Base-by-base conservation (phyloP, 768 basidiomycete species). In the Lactarius tabidus region DNA sequence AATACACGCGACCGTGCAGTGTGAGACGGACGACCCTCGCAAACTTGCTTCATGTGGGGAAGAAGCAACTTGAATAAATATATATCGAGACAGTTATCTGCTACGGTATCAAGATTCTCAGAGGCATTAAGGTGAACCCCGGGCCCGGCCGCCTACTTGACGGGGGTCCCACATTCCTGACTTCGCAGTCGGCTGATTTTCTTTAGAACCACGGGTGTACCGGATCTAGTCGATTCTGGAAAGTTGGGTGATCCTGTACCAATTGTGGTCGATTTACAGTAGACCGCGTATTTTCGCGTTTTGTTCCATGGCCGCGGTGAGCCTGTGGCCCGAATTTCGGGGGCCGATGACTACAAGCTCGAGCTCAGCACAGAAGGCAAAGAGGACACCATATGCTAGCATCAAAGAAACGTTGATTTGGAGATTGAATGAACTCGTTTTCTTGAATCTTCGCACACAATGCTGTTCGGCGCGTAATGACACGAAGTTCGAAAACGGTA, bases 401-500 rank as follows among this genome's bases (percentile, higher is more conserved):
- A n/a, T n/a, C n/a, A n/a, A n/a, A n/a, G n/a, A n/a, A n/a, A n/a
- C n/a, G n/a, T n/a, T n/a, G n/a, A n/a, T n/a, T n/a, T n/a, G n/a
- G n/a, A n/a, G n/a, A n/a, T n/a, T n/a, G n/a, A n/a, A n/a, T n/a
- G n/a, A n/a, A n/a, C n/a, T n/a, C n/a, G n/a, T n/a, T n/a, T n/a
- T n/a, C n/a, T 33, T n/a, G n/a, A n/a, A n/a, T n/a, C n/a, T n/a
- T n/a, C n/a, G n/a, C n/a, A n/a, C n/a, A n/a, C n/a, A n/a, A n/a
- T n/a, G n/a, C n/a, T n/a, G n/a, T n/a, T n/a, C n/a, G n/a, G n/a
- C n/a, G n/a, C n/a, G n/a, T 41, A 54, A 71, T 89, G 88, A 81
- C 41, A 85, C 86, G 29, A 77, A 79, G 2, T 78, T 84, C 64
- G 82, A 83, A 69, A 80, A n/a, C n/a, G n/a, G n/a, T n/a, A n/a